Evolutionary conservation across 2,329 filamentous ascomycete genomes (phyloP).

Genomic region (Calonectria fujianensis): DNA sequence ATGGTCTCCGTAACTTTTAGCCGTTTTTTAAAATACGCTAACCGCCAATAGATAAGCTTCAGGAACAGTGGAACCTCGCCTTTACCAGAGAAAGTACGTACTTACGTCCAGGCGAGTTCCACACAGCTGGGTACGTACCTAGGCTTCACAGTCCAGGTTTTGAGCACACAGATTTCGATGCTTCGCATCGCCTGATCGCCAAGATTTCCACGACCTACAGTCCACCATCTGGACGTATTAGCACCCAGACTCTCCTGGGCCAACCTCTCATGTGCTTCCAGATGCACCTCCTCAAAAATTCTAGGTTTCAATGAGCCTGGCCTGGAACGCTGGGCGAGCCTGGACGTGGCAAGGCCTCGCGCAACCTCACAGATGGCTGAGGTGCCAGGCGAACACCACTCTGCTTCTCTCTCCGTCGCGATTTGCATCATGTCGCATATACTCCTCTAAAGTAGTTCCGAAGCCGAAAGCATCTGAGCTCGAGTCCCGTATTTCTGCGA

Average conservation of each 20-base stretch:
- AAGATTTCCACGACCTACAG: slow-evolving; percentile 4
- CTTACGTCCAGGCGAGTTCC: not conserved
- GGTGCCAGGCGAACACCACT: slow-evolving; percentile 30
- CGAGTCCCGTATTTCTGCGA: slow-evolving; percentile 78
- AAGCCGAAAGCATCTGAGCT: slow-evolving; percentile 60
- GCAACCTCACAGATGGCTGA: slow-evolving; percentile 48
- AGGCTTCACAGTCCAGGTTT: not conserved
- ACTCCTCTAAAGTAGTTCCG: slow-evolving; percentile 38
- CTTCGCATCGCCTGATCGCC: not conserved
- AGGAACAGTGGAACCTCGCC: slow-evolving; percentile 13
- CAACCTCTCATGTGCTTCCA: slow-evolving; percentile 43
- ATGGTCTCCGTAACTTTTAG: not conserved
- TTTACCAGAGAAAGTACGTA: not conserved
- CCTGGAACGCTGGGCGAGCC: slow-evolving; percentile 60
- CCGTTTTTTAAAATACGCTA: not conserved
- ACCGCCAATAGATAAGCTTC: slow-evolving; percentile 26
- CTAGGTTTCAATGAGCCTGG: slow-evolving; percentile 61
- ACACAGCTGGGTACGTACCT: not conserved
- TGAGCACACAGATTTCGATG: slow-evolving; percentile 16
- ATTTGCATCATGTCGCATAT: slow-evolving; percentile 1
- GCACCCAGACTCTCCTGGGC: not conserved
- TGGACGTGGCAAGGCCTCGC: slow-evolving; percentile 61
- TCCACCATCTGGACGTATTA: not conserved
- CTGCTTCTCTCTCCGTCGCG: slow-evolving; percentile 34
- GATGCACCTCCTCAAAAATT: slow-evolving; percentile 47